Base-by-base conservation (phyloP, 371 early-diverging fungal species). In the Mortierella sp. region DNA sequence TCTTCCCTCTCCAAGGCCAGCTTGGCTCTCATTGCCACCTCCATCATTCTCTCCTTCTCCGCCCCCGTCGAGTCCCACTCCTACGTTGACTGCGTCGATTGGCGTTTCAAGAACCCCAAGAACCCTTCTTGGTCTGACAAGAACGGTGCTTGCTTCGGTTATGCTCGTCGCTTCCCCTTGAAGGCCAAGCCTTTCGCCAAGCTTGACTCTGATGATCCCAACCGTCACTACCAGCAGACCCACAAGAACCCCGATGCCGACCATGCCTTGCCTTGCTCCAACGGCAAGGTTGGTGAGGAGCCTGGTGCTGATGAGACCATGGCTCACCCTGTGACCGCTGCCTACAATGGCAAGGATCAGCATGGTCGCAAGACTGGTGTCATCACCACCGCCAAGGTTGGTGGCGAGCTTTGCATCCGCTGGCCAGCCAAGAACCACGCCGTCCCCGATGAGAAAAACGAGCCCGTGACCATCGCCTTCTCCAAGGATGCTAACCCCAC, bases 361-460 rank as follows among this genome's bases (percentile, higher is more conserved):
- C 68, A 59, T 24, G 72, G 75, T 22, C 75, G 72, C 52, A 72
- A 75, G 75, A 52, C 45, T 18, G 80, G 80, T 22, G 26, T 0
- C 0, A 71, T 72, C 62, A 75, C 80, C 24, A 35, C 58, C 35
- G 58, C 37, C 45, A 55, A 68, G 20, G 64, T 68, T 24, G 80
- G 80, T 37, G 75, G 58, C 5, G 26, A 68, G 64, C 75, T 81
- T 43, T 81, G 81, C 62, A 58, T 81, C 60, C 76, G 76, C 64
- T 81, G 81, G 81, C 81, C 81, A 40, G 81, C 81, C 70, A 81
- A 81, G 81, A 81, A 81, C 70, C 81, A 81, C 49, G 81, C 81
- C 40, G 72, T 80, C 43, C n/a, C 26, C 1, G 37, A 52, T 11
- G 76, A 81, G 73, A 64, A 47, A 22, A 66, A 72, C 58, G 59